Conservation (phyloP, 352 stramenopile genomes). For the Peronospora belbahrii region DNA sequence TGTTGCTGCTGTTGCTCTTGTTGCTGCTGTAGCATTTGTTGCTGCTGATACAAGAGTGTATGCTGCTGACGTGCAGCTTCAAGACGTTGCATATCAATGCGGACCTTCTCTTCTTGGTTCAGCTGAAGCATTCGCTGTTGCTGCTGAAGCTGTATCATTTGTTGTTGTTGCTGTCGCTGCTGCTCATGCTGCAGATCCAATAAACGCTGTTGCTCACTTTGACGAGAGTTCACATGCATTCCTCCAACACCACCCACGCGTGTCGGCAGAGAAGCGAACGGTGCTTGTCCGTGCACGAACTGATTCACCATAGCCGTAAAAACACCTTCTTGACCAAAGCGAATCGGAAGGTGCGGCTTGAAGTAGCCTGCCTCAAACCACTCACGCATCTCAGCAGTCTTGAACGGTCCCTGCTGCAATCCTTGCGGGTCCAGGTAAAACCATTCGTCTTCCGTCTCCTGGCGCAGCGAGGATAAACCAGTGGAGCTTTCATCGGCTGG, state of each 20-base stretch:
- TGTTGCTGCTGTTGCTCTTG: conserved; percentile 69
- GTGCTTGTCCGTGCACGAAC: conserved; percentile 61
- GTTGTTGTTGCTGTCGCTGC: conserved; percentile 36
- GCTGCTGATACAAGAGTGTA: conserved; percentile 46
- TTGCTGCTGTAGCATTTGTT: conserved; percentile 56
- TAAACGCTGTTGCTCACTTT: conserved; percentile 51
- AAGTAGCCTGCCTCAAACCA: conserved; percentile 88
- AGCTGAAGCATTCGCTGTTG: conserved; percentile 57
- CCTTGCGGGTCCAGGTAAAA: conserved; percentile 84
- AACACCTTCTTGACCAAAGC: conserved; percentile 59
- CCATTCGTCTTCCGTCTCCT: conserved; percentile 69
- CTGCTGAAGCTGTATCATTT: conserved; percentile 53
- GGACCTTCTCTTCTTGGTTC: conserved; percentile 64
- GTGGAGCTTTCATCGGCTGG: conserved; percentile 12
- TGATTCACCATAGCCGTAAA: conserved; percentile 76
- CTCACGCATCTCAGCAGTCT: conserved; percentile 81
- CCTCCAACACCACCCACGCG: conserved; percentile 12
- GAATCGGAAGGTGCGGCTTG: conserved; percentile 82
- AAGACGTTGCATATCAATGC: conserved; percentile 74
- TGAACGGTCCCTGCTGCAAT: conserved; percentile 78
- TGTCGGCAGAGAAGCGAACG: conserved; percentile 42
- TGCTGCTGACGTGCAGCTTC: conserved; percentile 67
- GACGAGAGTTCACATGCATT: conserved; percentile 20
- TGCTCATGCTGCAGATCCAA: conserved; percentile 58
- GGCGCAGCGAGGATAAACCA: conserved; percentile 20